Evolutionary conservation across 2,329 filamentous ascomycete species (phyloP).

Genomic region (Neofusicoccum laricinum): DNA sequence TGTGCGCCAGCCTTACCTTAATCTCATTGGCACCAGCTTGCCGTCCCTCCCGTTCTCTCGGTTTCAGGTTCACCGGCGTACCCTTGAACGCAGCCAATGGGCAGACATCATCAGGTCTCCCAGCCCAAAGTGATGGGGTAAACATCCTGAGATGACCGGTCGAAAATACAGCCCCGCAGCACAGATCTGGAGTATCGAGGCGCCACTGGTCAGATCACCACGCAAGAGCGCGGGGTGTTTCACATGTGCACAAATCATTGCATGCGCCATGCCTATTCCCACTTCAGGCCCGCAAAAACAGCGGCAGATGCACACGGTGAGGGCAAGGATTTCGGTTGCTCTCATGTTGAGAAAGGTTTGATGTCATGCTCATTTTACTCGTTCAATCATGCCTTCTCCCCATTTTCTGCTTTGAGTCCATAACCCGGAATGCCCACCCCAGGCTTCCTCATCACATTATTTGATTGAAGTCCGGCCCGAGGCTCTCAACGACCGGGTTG

Average conservation of each 20-base stretch:
- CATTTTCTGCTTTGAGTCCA: not conserved
- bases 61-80: not conserved
- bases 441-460: not conserved
- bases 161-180: not conserved
- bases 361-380: not conserved
- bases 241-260: not conserved
- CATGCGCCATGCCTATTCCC: not conserved
- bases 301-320: not conserved
- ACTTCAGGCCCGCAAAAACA: not conserved
- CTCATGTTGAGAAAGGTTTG: not conserved
- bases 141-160: not conserved
- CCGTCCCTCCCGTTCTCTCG: not conserved
- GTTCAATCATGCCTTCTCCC: not conserved
- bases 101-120: not conserved
- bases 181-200: not conserved
- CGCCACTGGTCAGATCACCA: not conserved
- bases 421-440: not conserved
- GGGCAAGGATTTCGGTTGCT: too few species aligned
- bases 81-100: not conserved
- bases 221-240: not conserved
- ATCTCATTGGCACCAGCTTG: not conserved
- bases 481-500: slow-evolving; percentile 10
- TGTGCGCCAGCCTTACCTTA: not conserved
- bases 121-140: not conserved
- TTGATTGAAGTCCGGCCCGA: slow-evolving; percentile 10